phyloP scores from a whole-genome alignment of 2,329 filamentous ascomycete genomes.

The Dothistroma septosporum region DNA sequence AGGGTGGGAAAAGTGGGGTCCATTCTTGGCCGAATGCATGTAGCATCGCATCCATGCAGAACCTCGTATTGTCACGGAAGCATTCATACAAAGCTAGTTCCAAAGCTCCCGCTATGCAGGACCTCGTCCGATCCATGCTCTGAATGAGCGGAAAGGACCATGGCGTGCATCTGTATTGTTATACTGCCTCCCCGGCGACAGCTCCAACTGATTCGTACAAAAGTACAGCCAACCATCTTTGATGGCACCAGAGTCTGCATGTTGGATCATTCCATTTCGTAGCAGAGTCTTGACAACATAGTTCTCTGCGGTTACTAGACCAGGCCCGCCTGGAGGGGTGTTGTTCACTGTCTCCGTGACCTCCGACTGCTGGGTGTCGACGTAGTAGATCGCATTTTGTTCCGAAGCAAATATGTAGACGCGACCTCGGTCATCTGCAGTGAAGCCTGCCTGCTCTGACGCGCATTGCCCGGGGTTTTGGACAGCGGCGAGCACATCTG shows the following conservation, averaged over 20 bases:
- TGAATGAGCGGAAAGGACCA: conserved; percentile 38
- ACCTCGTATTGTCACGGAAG: too few species aligned
- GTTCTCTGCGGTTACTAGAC: conserved; percentile 34
- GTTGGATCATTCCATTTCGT: conserved; percentile 41
- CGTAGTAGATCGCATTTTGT: conserved; percentile 45
- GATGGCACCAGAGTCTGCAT: conserved; percentile 42
- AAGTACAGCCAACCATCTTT: conserved; percentile 43
- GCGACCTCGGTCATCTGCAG: conserved; percentile 40
- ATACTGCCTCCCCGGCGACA: conserved; percentile 38
- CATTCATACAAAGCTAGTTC: too few species aligned
- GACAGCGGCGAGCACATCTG: conserved; percentile 36
- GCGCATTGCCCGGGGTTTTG: conserved; percentile 40
- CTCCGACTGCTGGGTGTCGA: conserved; percentile 37
- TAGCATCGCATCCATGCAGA: too few species aligned
- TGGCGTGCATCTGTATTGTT: conserved; percentile 37
- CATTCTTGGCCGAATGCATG: background rate
- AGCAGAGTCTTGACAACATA: conserved; percentile 42
- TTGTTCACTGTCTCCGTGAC: conserved; percentile 37
- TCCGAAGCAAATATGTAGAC: conserved; percentile 43
- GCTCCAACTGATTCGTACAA: conserved; percentile 40
- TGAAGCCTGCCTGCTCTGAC: conserved; percentile 42
- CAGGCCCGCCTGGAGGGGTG: conserved; percentile 31
- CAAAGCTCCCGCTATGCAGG: conserved; percentile 24
- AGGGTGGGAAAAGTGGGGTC: background rate
- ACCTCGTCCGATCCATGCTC: conserved; percentile 36